These are phyloP conservation scores for Pichia occidentalis DNA, from an alignment of 805 yeast genomes.

Conservation along the genomic window DNA sequence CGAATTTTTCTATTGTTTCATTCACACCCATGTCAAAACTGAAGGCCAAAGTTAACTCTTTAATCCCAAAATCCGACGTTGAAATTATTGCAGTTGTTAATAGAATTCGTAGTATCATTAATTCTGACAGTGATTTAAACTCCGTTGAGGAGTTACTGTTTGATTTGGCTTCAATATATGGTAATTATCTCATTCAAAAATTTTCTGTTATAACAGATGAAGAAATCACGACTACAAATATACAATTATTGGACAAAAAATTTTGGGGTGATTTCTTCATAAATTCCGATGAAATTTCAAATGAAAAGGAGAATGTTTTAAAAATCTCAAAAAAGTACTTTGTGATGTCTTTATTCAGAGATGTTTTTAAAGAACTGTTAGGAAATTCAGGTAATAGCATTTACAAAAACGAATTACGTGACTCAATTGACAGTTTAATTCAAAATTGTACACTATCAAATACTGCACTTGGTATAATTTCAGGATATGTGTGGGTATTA, in stretches of 20 bases:
- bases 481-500: conserved; percentile 9
- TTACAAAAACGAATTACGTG: not conserved
- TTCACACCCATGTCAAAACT: conserved; percentile 28
- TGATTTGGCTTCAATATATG: conserved; percentile 38
- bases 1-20: conserved; percentile 33
- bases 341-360: conserved; percentile 23
- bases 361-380: conserved; percentile 20
- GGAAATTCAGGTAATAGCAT: not conserved
- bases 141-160: conserved; percentile 28
- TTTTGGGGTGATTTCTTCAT: conserved; percentile 23
- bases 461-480: not conserved
- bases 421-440: not conserved
- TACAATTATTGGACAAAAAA: conserved; percentile 18
- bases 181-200: conserved; percentile 33
- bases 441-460: not conserved
- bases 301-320: not conserved
- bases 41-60: conserved; percentile 19
- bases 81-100: conserved; percentile 43
- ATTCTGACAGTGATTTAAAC: conserved; percentile 18
- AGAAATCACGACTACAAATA: conserved; percentile 6
- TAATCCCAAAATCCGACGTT: conserved; percentile 38
- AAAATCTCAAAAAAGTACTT: conserved; percentile 10
- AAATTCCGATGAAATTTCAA: too few species aligned
- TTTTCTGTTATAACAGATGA: not conserved
- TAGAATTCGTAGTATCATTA: conserved; percentile 31